These are phyloP conservation scores for Dendrocalamus sinicus DNA, from an alignment of 176 grass and related monocot genomes.

Conservation along the genomic window DNA sequence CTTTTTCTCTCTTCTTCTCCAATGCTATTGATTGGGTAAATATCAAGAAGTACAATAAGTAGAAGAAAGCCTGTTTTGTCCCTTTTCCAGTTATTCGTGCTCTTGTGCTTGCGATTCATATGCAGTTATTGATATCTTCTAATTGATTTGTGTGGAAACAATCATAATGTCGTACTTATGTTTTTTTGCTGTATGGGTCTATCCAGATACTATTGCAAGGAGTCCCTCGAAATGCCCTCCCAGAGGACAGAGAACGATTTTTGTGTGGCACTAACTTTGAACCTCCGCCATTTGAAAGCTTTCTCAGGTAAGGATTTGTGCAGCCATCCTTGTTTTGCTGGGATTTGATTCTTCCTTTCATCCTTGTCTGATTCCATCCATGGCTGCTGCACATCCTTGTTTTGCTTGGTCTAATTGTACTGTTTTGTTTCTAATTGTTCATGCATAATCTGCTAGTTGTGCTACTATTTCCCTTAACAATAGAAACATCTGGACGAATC, in stretches of 20 bases:
- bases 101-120: not conserved
- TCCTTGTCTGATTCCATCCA: constrained; percentile 16
- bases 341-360: constrained; percentile 1
- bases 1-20: not conserved
- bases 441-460: too few relatives aligned
- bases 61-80: not conserved
- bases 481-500: too few relatives aligned
- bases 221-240: constrained; percentile 60
- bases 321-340: constrained; percentile 24
- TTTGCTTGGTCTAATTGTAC: too few relatives aligned
- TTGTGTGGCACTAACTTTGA: constrained; percentile 75
- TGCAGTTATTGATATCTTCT: constrained; percentile 9
- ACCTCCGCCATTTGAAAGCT: constrained; percentile 62
- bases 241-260: constrained; percentile 87
- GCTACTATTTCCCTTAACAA: too few relatives aligned
- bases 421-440: too few relatives aligned
- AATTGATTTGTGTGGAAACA: constrained; percentile 10
- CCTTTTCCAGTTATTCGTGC: not conserved
- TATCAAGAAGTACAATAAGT: not conserved
- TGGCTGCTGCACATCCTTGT: constrained; percentile 33
- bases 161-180: not conserved
- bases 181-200: constrained; percentile 1
- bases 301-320: constrained; percentile 49
- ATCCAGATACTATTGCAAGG: constrained; percentile 79
- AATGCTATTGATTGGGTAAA: constrained; percentile 10